These are phyloP conservation scores for Ramularia endophylla DNA, from an alignment of 2,329 filamentous ascomycete genomes.

Conservation along the genomic window DNA sequence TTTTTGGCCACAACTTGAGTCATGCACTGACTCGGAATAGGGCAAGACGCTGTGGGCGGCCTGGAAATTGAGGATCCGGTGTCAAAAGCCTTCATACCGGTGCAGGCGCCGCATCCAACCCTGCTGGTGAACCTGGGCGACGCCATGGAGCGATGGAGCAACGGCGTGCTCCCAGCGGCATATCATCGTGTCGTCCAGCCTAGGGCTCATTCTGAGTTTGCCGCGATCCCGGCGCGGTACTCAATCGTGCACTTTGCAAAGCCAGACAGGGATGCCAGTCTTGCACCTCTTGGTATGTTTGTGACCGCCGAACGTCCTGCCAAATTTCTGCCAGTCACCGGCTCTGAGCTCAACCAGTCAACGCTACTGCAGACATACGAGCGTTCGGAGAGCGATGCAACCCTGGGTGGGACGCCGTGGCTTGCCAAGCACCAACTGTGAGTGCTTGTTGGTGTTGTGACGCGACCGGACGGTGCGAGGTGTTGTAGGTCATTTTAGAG, in stretches of 20 bases:
- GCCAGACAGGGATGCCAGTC: slow-evolving; percentile 7
- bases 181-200: slow-evolving; percentile 10
- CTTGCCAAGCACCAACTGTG: too few species aligned
- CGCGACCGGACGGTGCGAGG: too few species aligned
- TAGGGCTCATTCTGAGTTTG: not conserved
- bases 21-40: not conserved
- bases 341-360: too few species aligned
- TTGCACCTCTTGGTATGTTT: slow-evolving; percentile 9
- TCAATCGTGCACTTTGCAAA: slow-evolving; percentile 13
- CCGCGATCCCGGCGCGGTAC: slow-evolving; percentile 6
- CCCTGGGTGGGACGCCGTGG: too few species aligned
- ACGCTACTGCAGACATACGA: too few species aligned
- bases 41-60: slow-evolving; percentile 12
- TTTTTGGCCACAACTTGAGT: not conserved
- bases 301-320: slow-evolving; percentile 6
- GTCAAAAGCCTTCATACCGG: slow-evolving; percentile 6
- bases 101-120: slow-evolving; percentile 5
- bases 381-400: too few species aligned
- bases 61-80: slow-evolving; percentile 13
- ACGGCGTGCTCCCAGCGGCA: slow-evolving; percentile 7
- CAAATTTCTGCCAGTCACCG: not conserved
- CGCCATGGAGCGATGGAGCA: slow-evolving; percentile 13
- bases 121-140: slow-evolving; percentile 13
- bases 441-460: too few species aligned
- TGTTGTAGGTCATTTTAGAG: too few species aligned